Base-by-base conservation (phyloP, 257 asterid genomes). In the Perilla frutescens region DNA sequence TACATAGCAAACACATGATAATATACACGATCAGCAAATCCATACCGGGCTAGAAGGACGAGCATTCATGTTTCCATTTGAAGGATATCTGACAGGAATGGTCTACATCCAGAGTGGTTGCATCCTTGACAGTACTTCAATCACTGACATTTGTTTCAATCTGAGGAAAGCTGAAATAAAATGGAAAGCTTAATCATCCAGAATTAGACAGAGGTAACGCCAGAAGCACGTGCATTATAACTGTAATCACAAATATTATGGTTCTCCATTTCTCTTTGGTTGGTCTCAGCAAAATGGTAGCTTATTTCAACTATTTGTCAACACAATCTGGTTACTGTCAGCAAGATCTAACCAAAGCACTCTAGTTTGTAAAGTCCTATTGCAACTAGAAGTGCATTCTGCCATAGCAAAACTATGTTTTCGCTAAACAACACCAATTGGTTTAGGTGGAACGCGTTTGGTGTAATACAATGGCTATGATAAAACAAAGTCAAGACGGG, bases 1-100 rank as follows among this genome's bases (percentile, higher is more conserved):
- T 26, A 13, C 40, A 40, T 41, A 60, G 54, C 26, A 70, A 6
- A 53, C 40, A 55, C 58, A 43, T 12, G 59, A 64, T 7, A 9
- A 75, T 29, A 8, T 49, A 69, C 5, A 56, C 9, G 2, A 64
- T 34, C 65, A 63, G 34, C 67, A 45, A 11, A 63, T 29, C 51
- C 66, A 48, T 70, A 77, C 66, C 73, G 8, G 34, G 7, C 55
- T 9, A 61, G 76, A 76, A 45, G 58, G 31, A 49, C n/a, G 6
- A 31, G 7, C 36, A 37, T 8, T 51, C 71, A 45, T 58, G 37
- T 48, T 68, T 50, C 62, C 61, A 5, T 48, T 40, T 5, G 71
- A 59, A 68, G 53, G 71, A 44, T 14, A 57, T 59, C 37, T 2
- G 1, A 20, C 72, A 58, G 37, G 12, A 44, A 15, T 36, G 50